Evolutionary conservation across 805 yeast species (phyloP).

Genomic region (Hanseniaspora pseudoguilliermondii): DNA sequence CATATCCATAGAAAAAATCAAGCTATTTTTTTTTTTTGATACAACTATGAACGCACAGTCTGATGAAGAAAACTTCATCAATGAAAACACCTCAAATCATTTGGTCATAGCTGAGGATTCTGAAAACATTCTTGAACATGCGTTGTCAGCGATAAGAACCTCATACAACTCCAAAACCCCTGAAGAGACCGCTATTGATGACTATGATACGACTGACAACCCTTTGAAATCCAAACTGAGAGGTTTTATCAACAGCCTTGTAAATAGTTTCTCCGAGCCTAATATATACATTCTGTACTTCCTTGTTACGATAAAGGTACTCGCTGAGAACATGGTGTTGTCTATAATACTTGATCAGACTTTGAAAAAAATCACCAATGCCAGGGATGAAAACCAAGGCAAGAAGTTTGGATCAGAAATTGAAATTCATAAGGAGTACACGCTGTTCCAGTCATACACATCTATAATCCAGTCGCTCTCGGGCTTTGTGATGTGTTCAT

Average conservation of each 20-base stretch:
- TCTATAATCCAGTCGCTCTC: conserved; percentile 17
- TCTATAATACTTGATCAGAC: conserved; percentile 12
- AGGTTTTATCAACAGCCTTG: neutral
- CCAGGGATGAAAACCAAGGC: neutral
- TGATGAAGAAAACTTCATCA: conserved; percentile 4
- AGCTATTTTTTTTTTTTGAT: too few species aligned
- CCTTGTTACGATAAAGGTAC: conserved; percentile 9
- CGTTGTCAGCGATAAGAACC: conserved; percentile 8
- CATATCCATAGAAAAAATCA: too few species aligned
- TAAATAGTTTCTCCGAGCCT: neutral
- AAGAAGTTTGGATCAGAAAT: neutral
- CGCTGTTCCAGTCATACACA: conserved; percentile 16
- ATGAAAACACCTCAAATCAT: neutral
- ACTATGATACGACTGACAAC: neutral
- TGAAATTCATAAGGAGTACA: conserved; percentile 16
- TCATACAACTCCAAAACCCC: neutral
- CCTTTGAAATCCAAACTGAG: neutral
- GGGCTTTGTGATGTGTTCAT: conserved; percentile 19
- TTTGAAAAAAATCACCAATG: neutral
- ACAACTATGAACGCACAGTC: conserved; percentile 2
- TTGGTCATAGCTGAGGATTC: neutral
- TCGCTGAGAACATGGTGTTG: conserved; percentile 13
- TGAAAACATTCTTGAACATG: conserved; percentile 9
- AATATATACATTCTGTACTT: conserved; percentile 1
- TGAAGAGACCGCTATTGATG: neutral